These are phyloP conservation scores for Wickerhamomyces bovis DNA, from an alignment of 805 yeast species.

Conservation along the genomic window DNA sequence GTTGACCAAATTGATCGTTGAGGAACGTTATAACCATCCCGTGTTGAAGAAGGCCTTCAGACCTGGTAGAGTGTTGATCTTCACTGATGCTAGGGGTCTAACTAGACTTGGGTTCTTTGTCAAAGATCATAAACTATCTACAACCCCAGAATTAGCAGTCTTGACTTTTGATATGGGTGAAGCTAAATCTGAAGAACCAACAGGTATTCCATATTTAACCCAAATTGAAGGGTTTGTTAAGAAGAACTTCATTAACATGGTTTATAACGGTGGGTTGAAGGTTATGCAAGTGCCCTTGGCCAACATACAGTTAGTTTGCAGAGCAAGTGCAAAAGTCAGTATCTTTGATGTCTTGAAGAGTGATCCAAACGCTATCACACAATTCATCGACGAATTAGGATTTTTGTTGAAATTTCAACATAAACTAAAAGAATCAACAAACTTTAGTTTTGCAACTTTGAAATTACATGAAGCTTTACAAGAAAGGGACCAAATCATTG, in stretches of 20 bases:
- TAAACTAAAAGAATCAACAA: slow-evolving; percentile 39
- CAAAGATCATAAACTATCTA: slow-evolving; percentile 26
- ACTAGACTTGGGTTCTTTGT: slow-evolving; percentile 50
- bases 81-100: slow-evolving; percentile 37
- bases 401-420: slow-evolving; percentile 32
- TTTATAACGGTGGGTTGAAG: slow-evolving; percentile 28
- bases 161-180: slow-evolving; percentile 41
- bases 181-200: slow-evolving; percentile 24
- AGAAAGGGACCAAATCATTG: slow-evolving; percentile 31
- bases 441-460: slow-evolving; percentile 30
- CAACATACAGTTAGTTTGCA: slow-evolving; percentile 39
- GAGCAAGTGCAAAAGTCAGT: slow-evolving; percentile 20
- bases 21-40: slow-evolving; percentile 41
- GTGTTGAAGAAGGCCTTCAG: slow-evolving; percentile 41
- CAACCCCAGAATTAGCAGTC: slow-evolving; percentile 25
- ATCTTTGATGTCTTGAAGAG: slow-evolving; percentile 9
- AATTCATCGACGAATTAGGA: slow-evolving; percentile 31
- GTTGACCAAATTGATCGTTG: slow-evolving; percentile 39
- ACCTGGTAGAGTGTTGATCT: slow-evolving; percentile 55
- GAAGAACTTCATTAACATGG: slow-evolving; percentile 19
- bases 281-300: slow-evolving; percentile 34
- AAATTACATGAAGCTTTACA: slow-evolving; percentile 31
- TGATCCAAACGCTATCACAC: slow-evolving; percentile 27
- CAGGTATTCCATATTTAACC: slow-evolving; percentile 31
- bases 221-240: slow-evolving; percentile 23